Percentiles rank a stretch among this genome's conserved stretches.
phyloP scores from a whole-genome alignment of 164 flowering plant species.

The Pachysandra terminalis region DNA sequence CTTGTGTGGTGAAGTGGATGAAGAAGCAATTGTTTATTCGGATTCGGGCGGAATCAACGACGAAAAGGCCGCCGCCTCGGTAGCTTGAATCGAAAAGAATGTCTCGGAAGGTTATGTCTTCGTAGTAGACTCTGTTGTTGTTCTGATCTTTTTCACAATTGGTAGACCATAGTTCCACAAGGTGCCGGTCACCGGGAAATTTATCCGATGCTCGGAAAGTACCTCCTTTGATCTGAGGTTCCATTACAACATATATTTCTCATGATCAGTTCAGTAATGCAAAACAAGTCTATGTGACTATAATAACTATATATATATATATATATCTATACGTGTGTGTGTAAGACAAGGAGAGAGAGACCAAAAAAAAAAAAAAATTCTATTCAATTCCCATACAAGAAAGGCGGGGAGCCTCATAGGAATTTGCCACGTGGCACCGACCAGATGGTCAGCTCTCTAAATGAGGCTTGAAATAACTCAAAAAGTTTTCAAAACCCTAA shows the following conservation, averaged over 20 bases:
- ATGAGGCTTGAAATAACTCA: background rate
- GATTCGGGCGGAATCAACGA: constrained; percentile 36
- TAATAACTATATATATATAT: too few relatives aligned
- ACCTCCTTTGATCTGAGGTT: background rate
- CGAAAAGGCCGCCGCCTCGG: constrained; percentile 44
- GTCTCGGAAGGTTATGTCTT: constrained; percentile 49
- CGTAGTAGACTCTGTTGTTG: constrained; percentile 23
- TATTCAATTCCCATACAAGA: background rate
- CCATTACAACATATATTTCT: too few relatives aligned
- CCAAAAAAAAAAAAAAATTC: too few relatives aligned
- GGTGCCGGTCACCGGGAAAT: background rate
- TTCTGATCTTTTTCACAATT: background rate
- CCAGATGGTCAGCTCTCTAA: background rate
- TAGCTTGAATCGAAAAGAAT: constrained; percentile 41
- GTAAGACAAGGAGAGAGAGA: background rate
- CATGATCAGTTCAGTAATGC: too few relatives aligned
- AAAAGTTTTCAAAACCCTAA: too few relatives aligned
- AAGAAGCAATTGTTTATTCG: constrained; percentile 31
- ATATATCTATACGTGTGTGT: too few relatives aligned
- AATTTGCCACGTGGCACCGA: background rate
- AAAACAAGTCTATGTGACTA: too few relatives aligned
- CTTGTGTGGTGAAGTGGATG: constrained; percentile 22
- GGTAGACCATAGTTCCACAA: background rate
- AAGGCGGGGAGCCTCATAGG: background rate
- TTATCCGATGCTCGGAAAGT: background rate